Conservation (phyloP, 305 asterid genomes). For the Ilex paraguariensis region DNA sequence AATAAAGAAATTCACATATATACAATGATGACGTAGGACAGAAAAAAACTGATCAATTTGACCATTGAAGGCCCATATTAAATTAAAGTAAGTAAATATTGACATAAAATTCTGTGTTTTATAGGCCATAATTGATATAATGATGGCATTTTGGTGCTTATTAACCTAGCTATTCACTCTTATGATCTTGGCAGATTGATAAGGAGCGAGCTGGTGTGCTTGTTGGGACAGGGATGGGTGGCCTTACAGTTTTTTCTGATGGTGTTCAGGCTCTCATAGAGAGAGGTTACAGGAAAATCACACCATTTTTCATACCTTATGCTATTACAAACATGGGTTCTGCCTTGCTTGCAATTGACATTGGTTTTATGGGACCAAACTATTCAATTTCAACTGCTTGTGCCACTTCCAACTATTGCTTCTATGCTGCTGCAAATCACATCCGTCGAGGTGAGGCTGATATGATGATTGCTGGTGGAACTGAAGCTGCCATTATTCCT, state of each 20-base stretch:
- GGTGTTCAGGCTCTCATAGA: slow-evolving; percentile 71
- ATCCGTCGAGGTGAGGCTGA: slow-evolving; percentile 90
- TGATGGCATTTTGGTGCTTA: background rate
- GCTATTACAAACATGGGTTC: slow-evolving; percentile 88
- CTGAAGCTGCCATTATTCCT: slow-evolving; percentile 79
- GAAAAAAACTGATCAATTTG: too few relatives aligned
- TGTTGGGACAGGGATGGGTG: slow-evolving; percentile 89
- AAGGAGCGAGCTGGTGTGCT: slow-evolving; percentile 75
- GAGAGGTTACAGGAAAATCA: slow-evolving; percentile 65
- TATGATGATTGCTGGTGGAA: slow-evolving; percentile 84
- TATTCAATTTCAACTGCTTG: slow-evolving; percentile 90
- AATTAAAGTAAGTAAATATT: too few relatives aligned
- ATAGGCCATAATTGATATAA: background rate
- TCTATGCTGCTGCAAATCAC: slow-evolving; percentile 87
- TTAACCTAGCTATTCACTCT: slow-evolving; percentile 10
- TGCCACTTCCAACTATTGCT: slow-evolving; percentile 84
- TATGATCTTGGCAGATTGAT: slow-evolving; percentile 48
- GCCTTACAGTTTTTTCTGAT: slow-evolving; percentile 65
- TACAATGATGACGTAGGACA: too few relatives aligned
- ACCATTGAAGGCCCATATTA: too few relatives aligned
- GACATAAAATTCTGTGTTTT: too few relatives aligned
- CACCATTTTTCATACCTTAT: slow-evolving; percentile 89
- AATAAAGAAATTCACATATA: too few relatives aligned
- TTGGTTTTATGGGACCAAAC: slow-evolving; percentile 89
- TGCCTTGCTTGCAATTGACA: slow-evolving; percentile 79